Conservation (phyloP, 768 basidiomycete genomes). For the Termitomyces sp. region DNA sequence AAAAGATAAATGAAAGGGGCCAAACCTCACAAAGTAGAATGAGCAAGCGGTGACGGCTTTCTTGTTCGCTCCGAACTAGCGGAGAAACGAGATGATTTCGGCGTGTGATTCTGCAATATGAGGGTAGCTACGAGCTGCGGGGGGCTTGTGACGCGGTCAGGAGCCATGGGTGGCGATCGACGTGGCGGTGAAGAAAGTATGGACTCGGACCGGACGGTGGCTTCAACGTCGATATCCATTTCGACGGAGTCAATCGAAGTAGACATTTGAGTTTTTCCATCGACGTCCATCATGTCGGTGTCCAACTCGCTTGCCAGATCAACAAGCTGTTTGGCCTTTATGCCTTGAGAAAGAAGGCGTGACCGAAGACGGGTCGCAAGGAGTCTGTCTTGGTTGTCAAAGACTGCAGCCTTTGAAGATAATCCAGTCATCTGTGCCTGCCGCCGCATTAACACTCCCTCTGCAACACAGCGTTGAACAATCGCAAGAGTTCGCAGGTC, state of each 20-base stretch:
- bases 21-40: constrained; percentile 10
- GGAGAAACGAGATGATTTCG: constrained; percentile 5
- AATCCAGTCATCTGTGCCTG: background rate
- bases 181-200: constrained; percentile 7
- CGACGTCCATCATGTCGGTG: constrained; percentile 11
- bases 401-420: background rate
- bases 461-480: constrained; percentile 16
- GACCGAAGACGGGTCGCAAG: constrained; percentile 17
- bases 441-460: constrained; percentile 12
- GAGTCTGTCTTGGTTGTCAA: constrained; percentile 16
- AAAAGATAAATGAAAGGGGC: background rate
- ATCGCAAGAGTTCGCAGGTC: constrained; percentile 16
- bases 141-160: constrained; percentile 5
- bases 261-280: constrained; percentile 3
- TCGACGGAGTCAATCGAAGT: constrained; percentile 16
- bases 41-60: constrained; percentile 13
- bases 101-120: constrained; percentile 12
- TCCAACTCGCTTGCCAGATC: constrained; percentile 8
- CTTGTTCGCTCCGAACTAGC: constrained; percentile 6
- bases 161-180: background rate
- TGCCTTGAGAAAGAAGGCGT: constrained; percentile 13
- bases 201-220: background rate
- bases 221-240: constrained; percentile 20
- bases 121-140: constrained; percentile 15
- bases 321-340: constrained; percentile 10